Percentiles rank a stretch among this genome's conserved stretches.
Evolutionary conservation across 2,329 filamentous ascomycete species (phyloP).

Genomic region (Fonsecaea pugnacius): DNA sequence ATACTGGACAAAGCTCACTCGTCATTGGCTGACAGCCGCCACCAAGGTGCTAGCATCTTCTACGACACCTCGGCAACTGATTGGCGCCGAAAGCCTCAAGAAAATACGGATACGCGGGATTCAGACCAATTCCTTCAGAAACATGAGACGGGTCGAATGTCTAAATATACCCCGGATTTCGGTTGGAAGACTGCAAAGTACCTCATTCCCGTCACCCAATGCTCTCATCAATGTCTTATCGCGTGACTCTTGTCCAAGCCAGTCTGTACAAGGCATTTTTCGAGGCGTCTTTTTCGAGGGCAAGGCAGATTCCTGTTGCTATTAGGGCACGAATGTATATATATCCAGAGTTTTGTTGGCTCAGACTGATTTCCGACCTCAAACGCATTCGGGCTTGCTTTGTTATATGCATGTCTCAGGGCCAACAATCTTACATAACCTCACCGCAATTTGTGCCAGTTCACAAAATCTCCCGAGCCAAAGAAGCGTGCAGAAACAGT

Average conservation of each 20-base stretch:
- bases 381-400: slow-evolving; percentile 5
- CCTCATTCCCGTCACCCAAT: background rate
- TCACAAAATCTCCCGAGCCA: slow-evolving; percentile 4
- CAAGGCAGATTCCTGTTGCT: slow-evolving; percentile 3
- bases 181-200: background rate
- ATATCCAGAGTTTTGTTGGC: background rate
- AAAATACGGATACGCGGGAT: background rate
- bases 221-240: background rate
- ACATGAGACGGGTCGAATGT: slow-evolving; percentile 2
- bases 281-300: slow-evolving; percentile 1
- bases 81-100: background rate
- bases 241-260: background rate
- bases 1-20: background rate
- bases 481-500: slow-evolving; percentile 9
- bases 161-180: slow-evolving; percentile 4
- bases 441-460: slow-evolving; percentile 19
- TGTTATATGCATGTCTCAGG: slow-evolving; percentile 25
- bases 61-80: slow-evolving; percentile 2
- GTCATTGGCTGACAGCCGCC: background rate
- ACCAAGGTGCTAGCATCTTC: background rate
- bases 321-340: background rate
- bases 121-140: background rate
- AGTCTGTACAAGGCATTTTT: background rate
- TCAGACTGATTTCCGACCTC: slow-evolving; percentile 7
- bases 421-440: slow-evolving; percentile 23